Evolutionary conservation across 495 filamentous ascomycete species (phyloP).

Genomic region (Aspergillus funiculosus): DNA sequence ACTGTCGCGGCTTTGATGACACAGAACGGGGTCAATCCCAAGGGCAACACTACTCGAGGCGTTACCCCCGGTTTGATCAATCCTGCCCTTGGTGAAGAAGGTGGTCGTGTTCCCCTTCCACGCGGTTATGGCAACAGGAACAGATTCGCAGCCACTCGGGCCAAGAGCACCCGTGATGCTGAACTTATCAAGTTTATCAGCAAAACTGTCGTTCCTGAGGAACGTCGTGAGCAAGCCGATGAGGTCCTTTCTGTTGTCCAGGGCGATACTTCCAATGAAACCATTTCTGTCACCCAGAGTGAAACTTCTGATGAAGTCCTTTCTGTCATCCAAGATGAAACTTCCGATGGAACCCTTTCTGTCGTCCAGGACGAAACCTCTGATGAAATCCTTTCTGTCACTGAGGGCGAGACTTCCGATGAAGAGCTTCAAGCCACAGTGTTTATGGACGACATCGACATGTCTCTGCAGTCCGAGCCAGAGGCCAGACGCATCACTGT

Average conservation of each 20-base stretch:
- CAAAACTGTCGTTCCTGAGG: too few relatives aligned
- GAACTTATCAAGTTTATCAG: too few relatives aligned
- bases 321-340: background rate
- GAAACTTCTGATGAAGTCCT: too few relatives aligned
- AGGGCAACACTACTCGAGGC: slow-evolving; percentile 24
- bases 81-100: slow-evolving; percentile 13
- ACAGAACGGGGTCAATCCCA: slow-evolving; percentile 2
- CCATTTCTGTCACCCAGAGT: too few relatives aligned
- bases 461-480: background rate
- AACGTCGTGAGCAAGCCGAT: too few relatives aligned
- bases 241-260: too few relatives aligned
- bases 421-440: slow-evolving; percentile 4
- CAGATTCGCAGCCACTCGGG: background rate
- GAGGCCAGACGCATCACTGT: too few relatives aligned
- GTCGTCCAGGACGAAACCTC: background rate
- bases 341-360: background rate
- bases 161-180: too few relatives aligned
- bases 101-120: slow-evolving; percentile 15
- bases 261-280: too few relatives aligned
- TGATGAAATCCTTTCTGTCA: background rate
- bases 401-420: slow-evolving; percentile 2
- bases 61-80: slow-evolving; percentile 28
- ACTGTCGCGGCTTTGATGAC: slow-evolving; percentile 11
- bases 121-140: background rate
- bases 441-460: slow-evolving; percentile 6